These are phyloP conservation scores for Lichtheimia corymbifera DNA, from an alignment of 371 early-diverging fungal genomes.

Conservation along the genomic window DNA sequence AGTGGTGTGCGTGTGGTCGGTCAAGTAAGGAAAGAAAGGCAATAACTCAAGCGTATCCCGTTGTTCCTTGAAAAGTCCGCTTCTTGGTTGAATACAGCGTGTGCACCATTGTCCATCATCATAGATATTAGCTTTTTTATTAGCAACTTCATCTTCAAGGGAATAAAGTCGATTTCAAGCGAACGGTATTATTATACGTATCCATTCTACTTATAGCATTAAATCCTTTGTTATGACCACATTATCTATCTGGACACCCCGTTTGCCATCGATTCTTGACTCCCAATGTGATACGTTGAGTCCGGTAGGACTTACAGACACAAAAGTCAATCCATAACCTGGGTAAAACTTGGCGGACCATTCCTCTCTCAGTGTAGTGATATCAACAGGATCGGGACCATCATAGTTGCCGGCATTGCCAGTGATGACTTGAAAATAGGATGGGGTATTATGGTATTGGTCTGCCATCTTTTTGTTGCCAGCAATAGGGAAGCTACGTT, in stretches of 20 bases:
- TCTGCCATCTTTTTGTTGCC: constrained; percentile 9
- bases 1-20: too few relatives aligned
- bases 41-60: neutral
- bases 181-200: too few relatives aligned
- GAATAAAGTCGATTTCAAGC: too few relatives aligned
- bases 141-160: neutral
- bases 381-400: constrained; percentile 20
- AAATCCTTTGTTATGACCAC: neutral
- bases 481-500: constrained; percentile 27
- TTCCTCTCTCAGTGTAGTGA: constrained; percentile 7
- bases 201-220: neutral
- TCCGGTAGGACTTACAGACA: constrained; percentile 14
- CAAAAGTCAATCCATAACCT: constrained; percentile 29
- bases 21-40: too few relatives aligned
- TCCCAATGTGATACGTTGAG: constrained; percentile 29
- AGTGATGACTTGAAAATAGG: constrained; percentile 29
- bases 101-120: too few relatives aligned
- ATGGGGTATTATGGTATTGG: constrained; percentile 25
- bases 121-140: neutral
- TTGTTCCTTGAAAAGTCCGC: constrained; percentile 1
- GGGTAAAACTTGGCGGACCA: constrained; percentile 28
- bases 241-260: constrained; percentile 14
- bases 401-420: constrained; percentile 34
- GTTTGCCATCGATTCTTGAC: constrained; percentile 15
- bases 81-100: too few relatives aligned